These are phyloP conservation scores for Symmetrospora coprosmae DNA, from an alignment of 768 basidiomycete species.

Conservation along the genomic window DNA sequence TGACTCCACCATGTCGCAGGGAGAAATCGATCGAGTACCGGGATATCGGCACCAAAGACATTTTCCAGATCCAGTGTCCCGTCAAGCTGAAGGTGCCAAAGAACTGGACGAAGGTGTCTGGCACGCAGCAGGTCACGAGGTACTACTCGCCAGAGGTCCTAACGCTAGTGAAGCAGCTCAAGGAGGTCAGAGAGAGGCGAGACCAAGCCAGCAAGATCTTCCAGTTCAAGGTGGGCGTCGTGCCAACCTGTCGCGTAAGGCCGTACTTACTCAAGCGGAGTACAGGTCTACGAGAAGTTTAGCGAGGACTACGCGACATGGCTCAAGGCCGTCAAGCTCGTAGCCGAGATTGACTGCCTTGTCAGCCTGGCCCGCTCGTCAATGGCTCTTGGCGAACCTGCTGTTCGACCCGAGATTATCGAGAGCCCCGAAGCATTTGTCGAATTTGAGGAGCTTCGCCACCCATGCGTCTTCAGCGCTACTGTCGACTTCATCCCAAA, in stretches of 20 bases:
- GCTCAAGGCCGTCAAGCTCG: conserved; percentile 66
- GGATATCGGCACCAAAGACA: conserved; percentile 34
- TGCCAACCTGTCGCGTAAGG: background rate
- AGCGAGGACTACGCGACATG: conserved; percentile 57
- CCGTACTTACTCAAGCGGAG: background rate
- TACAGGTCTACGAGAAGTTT: conserved; percentile 56
- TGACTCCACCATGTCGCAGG: too few relatives aligned
- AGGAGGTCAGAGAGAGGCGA: conserved; percentile 84
- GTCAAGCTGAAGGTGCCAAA: conserved; percentile 24
- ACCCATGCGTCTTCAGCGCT: conserved; percentile 56
- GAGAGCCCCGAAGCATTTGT: conserved; percentile 64
- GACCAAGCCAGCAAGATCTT: conserved; percentile 68
- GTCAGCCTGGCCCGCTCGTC: conserved; percentile 83
- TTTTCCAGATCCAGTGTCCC: conserved; percentile 30
- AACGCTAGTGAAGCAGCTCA: conserved; percentile 58
- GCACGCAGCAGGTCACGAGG: conserved; percentile 51
- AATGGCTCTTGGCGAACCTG: conserved; percentile 74
- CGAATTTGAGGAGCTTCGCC: conserved; percentile 77
- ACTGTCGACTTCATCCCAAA: conserved; percentile 72
- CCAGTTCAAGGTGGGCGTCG: conserved; percentile 45
- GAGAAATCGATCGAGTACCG: background rate
- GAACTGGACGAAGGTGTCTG: conserved; percentile 22
- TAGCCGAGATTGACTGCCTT: conserved; percentile 92
- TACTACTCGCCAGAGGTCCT: conserved; percentile 64
- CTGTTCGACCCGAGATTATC: conserved; percentile 79